These are phyloP conservation scores for Dioscorea cayenensis DNA, from an alignment of 116 monocot genomes.

Conservation along the genomic window DNA sequence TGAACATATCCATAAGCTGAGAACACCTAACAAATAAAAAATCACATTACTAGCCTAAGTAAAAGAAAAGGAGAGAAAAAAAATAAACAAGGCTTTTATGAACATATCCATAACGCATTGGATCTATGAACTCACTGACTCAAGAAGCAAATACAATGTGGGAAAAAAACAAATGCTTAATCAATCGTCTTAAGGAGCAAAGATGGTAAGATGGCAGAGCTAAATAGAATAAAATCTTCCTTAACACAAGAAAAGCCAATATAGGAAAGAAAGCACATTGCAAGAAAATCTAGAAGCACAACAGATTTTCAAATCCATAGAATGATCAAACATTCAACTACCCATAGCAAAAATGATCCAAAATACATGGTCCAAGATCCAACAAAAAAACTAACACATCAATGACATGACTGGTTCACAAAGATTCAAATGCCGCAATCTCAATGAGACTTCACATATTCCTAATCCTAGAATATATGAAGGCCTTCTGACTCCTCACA, in stretches of 20 bases:
- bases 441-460: too few species aligned
- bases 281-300: neutral
- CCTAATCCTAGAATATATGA: too few species aligned
- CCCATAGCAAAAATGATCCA: too few species aligned
- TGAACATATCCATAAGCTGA: constrained; percentile 67
- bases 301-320: constrained; percentile 4
- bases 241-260: neutral
- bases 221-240: neutral
- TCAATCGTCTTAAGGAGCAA: neutral
- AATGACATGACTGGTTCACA: too few species aligned
- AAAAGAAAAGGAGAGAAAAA: neutral
- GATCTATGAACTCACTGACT: neutral
- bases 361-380: too few species aligned
- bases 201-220: neutral
- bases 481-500: too few species aligned
- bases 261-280: neutral
- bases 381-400: too few species aligned
- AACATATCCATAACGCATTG: neutral
- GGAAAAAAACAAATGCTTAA: neutral
- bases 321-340: too few species aligned
- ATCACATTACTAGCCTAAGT: neutral
- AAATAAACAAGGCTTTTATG: neutral
- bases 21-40: constrained; percentile 34
- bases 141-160: neutral
- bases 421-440: too few species aligned